Evolutionary conservation across 768 basidiomycete species (phyloP).

Genomic region (Mycena rebaudengoi): DNA sequence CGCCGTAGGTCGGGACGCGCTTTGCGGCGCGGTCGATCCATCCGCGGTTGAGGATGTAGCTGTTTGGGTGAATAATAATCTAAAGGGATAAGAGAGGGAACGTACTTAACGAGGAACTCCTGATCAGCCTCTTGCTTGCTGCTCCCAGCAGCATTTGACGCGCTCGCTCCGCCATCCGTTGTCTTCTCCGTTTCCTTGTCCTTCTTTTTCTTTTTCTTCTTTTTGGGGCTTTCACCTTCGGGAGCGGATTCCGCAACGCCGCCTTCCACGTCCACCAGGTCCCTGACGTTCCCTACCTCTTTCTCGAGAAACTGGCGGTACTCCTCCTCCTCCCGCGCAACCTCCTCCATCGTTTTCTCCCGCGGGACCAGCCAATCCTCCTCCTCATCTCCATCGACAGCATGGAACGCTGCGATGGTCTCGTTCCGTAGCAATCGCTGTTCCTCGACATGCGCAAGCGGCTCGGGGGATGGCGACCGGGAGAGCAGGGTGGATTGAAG

Average conservation of each 20-base stretch:
- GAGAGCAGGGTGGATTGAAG: conserved; percentile 71
- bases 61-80: conserved; percentile 38
- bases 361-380: conserved; percentile 78
- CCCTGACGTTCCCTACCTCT: conserved; percentile 80
- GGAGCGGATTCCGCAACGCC: conserved; percentile 23
- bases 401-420: conserved; percentile 86
- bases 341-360: conserved; percentile 81
- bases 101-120: conserved; percentile 91
- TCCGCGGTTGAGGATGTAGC: conserved; percentile 96
- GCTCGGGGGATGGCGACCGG: conserved; percentile 65
- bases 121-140: conserved; percentile 74
- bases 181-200: conserved; percentile 53
- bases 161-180: conserved; percentile 47
- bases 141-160: conserved; percentile 28
- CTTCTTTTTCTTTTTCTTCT: conserved; percentile 34
- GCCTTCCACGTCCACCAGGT: conserved; percentile 67
- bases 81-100: conserved; percentile 18
- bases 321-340: conserved; percentile 82
- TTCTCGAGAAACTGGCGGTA: conserved; percentile 84
- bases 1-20: conserved; percentile 85
- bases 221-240: conserved; percentile 35
- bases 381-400: conserved; percentile 55
- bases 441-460: conserved; percentile 80
- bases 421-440: conserved; percentile 79
- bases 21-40: conserved; percentile 88